Base-by-base conservation (phyloP, 2,329 filamentous ascomycete genomes). In the Endoconidiophora polonica region DNA sequence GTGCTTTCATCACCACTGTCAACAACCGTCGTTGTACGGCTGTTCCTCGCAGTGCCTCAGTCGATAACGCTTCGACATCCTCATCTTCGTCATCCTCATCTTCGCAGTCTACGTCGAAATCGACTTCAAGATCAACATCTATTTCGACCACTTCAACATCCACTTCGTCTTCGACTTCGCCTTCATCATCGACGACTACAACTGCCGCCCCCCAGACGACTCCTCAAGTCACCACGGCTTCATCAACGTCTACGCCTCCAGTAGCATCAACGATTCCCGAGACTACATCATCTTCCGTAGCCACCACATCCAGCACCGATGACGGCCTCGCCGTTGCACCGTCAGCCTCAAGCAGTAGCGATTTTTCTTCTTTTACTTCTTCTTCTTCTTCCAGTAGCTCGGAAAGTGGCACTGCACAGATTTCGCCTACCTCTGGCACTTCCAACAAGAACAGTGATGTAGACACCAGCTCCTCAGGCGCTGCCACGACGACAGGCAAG, bases 1-100 rank as follows among this genome's bases (percentile, higher is more conserved):
- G 70, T 58, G 67, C 68, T 53, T 68, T 70, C 54, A 66, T 72
- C 52, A 75, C 71, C 49, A 68, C 61, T 45, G 63, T 74, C 49
- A 61, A 66, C 52, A 71, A 70, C 47, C 69, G 66, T 59, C 66
- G 67, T 60, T 76, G 74, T 63, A 76, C 73, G 57, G 72, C 69
- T 54, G 63, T 75, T 55, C 72, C 71, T 44, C 70, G 60, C 57
- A 54, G 53, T 38, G 53, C 56, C 44, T 56, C 49, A 54, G 54
- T 52, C 55, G 51, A 56, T 54, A 55, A 55, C 53, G 48, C 53
- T 46, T 41, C 52, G 52, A 54, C 55, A 22, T 47, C 41, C 10
- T 46, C 23, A 36, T 49, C 48, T 42, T 52, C 44, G 20, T 33
- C 54, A 39, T 49, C 56, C 22, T 46, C 53, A 20, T 48, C 50